Evolutionary conservation across 2,329 filamentous ascomycete genomes (phyloP).

Genomic region (Trichoderma hamatum): DNA sequence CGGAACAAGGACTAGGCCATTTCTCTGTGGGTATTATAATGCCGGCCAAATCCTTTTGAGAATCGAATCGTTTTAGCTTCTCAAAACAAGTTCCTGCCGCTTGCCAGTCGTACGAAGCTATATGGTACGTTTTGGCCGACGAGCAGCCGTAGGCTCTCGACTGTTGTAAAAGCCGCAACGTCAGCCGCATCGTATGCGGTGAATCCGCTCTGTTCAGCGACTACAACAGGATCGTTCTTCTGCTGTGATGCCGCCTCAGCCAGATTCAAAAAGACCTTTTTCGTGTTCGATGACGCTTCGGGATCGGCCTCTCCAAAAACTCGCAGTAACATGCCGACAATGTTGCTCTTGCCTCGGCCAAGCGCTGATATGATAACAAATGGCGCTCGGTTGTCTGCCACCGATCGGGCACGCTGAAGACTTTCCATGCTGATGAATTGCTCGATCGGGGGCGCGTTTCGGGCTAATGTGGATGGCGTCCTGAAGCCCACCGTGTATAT

Average conservation of each 20-base stretch:
- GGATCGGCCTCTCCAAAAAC: constrained; percentile 60
- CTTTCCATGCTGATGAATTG: constrained; percentile 77
- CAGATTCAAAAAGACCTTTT: constrained; percentile 79
- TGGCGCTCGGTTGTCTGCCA: constrained; percentile 60
- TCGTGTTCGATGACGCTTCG: constrained; percentile 44
- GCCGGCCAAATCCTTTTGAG: constrained; percentile 9
- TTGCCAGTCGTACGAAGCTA: constrained; percentile 79
- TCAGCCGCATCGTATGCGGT: constrained; percentile 78
- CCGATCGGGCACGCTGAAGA: constrained; percentile 55
- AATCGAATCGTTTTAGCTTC: constrained; percentile 4
- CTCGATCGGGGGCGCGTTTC: constrained; percentile 68
- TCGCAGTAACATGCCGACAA: constrained; percentile 76
- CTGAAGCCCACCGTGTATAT: constrained; percentile 86
- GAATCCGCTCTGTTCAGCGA: constrained; percentile 76
- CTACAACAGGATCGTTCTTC: constrained; percentile 65
- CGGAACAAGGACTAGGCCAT: constrained; percentile 1
- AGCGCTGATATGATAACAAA: constrained; percentile 82
- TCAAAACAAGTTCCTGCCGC: constrained; percentile 54
- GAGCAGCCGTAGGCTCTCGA: constrained; percentile 75
- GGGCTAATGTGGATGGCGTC: constrained; percentile 62
- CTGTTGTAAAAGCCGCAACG: constrained; percentile 80
- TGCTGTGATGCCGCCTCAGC: constrained; percentile 61
- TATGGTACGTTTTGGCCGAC: constrained; percentile 87
- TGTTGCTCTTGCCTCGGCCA: constrained; percentile 74
- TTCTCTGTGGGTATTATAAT: constrained; percentile 21